Evolutionary conservation across 2,329 filamentous ascomycete species (phyloP), one percentile per base, ranked within the genome.

Genomic region (Scedosporium minutisporum): DNA sequence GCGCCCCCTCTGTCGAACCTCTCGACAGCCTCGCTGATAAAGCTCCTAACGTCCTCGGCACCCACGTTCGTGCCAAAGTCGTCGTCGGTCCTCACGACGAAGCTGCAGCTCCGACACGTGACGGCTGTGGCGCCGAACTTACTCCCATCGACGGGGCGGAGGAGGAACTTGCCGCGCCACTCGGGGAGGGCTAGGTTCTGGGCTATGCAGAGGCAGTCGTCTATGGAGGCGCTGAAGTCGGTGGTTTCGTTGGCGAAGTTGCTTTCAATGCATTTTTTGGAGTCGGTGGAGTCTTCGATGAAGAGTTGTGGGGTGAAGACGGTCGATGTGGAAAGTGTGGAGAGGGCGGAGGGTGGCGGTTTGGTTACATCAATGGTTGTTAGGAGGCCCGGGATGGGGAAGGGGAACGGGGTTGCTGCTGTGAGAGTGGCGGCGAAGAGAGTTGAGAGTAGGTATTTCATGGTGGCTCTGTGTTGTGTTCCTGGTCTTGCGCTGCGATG

Each of bases 121-220:
- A 64, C 55, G 29, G 60, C 58, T 14, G 58, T 41, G 27, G 57
- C 38, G 12, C 48, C 41, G 55, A 64, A 60, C 55, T 60, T 60
- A 53, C 18, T 23, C 6, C 63, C 60, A 60, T 64, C 63, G 41
- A 62, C 21, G 4, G 63, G 63, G 38, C 63, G 63, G 3, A 60
- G 33, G 57, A 57, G 57, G 58, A 60, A 64, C 23, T 62, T 61
- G 63, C 63, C 63, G 7, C 23, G 12, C 61, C 61, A 63, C 27
- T 60, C 60, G 53, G 18, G n/a, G 18, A 16, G 21, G 42, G 7
- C 18, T 1, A 64, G 58, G 60, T 53, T 60, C 38, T 64, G 18
- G 38, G 53, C 63, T 38, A 64, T 64, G 63, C 63, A 64, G 23
- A 48, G 21, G 60, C 63, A 64, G 63, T 64, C 60, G 10, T 55